Evolutionary conservation across 2,329 filamentous ascomycete genomes (phyloP).

Genomic region (Graphium sp.): DNA sequence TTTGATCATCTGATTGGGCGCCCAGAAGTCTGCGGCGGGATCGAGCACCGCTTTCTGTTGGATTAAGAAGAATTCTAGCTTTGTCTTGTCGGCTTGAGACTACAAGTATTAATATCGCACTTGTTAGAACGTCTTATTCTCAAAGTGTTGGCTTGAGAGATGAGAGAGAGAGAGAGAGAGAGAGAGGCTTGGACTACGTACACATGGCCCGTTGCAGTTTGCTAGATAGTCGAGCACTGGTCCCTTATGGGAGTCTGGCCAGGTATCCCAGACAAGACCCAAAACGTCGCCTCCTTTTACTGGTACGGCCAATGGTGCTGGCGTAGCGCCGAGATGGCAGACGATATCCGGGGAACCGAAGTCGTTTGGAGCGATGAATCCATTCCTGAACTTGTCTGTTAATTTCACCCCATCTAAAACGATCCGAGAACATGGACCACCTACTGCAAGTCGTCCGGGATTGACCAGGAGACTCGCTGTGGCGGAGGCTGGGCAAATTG

Average conservation of each 20-base stretch:
- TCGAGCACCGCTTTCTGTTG: slow-evolving; percentile 31
- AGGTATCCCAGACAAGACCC: slow-evolving; percentile 20
- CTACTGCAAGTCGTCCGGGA: slow-evolving; percentile 4
- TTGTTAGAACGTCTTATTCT: neutral
- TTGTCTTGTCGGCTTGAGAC: slow-evolving; percentile 26
- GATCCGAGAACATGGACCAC: too few species aligned
- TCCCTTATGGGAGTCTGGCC: slow-evolving; percentile 24
- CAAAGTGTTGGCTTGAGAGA: neutral
- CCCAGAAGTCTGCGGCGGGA: slow-evolving; percentile 18
- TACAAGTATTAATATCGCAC: neutral
- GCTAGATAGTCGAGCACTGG: slow-evolving; percentile 50
- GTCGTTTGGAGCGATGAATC: slow-evolving; percentile 26
- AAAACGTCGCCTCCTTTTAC: slow-evolving; percentile 21
- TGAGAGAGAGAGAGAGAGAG: neutral
- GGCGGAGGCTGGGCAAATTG: slow-evolving; percentile 3
- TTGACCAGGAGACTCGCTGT: slow-evolving; percentile 3
- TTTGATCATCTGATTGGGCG: slow-evolving; percentile 21
- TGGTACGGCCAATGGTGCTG: slow-evolving; percentile 16
- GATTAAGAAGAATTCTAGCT: slow-evolving; percentile 48
- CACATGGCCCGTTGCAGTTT: slow-evolving; percentile 38
- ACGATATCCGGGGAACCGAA: slow-evolving; percentile 23
- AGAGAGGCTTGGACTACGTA: slow-evolving; percentile 7
- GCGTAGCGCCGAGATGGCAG: slow-evolving; percentile 23
- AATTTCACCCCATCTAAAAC: too few species aligned
- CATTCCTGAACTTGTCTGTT: slow-evolving; percentile 14